Evolutionary conservation across 345 rosid genomes (phyloP).

Genomic region (Syzygium oleosum): DNA sequence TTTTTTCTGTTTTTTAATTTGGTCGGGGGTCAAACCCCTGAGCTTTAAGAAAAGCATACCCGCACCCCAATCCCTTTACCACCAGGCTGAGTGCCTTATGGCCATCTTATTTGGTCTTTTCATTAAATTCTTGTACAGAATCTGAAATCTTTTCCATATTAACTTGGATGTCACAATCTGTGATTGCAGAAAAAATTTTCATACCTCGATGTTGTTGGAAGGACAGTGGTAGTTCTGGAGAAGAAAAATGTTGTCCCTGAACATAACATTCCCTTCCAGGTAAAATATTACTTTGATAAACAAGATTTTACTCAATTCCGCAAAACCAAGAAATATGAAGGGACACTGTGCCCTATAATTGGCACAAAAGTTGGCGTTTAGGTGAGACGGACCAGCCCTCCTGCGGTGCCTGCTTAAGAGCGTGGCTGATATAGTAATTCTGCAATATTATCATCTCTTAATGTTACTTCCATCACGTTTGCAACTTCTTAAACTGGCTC

Average conservation of each 20-base stretch:
- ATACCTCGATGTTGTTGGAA: constrained; percentile 95
- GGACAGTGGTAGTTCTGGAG: constrained; percentile 89
- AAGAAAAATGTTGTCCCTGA: constrained; percentile 79
- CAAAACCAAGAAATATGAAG: background rate
- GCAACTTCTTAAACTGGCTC: background rate
- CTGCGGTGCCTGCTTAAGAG: background rate
- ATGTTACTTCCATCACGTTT: background rate
- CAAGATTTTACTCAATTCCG: background rate
- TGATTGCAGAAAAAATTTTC: constrained; percentile 75
- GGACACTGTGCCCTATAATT: background rate
- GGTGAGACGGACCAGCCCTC: background rate
- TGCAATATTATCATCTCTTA: background rate
- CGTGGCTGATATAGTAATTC: background rate
- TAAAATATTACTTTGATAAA: constrained; percentile 8
- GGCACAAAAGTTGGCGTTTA: background rate
- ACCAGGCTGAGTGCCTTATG: background rate
- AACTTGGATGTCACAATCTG: background rate
- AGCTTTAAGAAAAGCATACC: background rate
- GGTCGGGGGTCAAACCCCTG: background rate
- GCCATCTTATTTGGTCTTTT: background rate
- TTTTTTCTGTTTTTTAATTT: background rate
- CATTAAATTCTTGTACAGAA: background rate
- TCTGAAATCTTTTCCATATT: background rate
- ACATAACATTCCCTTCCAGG: constrained; percentile 86
- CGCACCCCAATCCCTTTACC: background rate